These are phyloP conservation scores for Sarcodon aspratus DNA, from an alignment of 768 basidiomycete species.

Conservation along the genomic window DNA sequence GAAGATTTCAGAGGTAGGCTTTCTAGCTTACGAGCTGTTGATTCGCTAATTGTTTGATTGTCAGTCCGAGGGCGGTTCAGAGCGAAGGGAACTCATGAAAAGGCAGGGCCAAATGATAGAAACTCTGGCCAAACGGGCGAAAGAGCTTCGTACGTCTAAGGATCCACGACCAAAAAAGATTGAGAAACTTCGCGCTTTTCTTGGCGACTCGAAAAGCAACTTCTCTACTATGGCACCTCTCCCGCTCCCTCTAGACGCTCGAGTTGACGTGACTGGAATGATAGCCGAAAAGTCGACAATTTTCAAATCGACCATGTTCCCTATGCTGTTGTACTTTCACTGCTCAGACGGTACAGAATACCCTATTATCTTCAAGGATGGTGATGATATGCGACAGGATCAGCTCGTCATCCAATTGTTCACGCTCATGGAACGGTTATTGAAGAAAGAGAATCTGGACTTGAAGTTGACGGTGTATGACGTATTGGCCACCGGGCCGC, in stretches of 20 bases:
- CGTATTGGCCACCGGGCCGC: slow-evolving; percentile 83
- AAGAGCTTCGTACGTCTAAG: slow-evolving; percentile 81
- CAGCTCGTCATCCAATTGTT: slow-evolving; percentile 98
- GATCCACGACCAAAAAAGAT: slow-evolving; percentile 96
- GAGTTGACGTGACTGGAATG: slow-evolving; percentile 74
- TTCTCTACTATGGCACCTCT: slow-evolving; percentile 72
- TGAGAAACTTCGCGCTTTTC: slow-evolving; percentile 79
- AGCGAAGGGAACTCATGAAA: slow-evolving; percentile 80
- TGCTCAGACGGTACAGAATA: slow-evolving; percentile 78
- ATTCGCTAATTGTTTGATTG: neutral
- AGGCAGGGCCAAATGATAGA: slow-evolving; percentile 87
- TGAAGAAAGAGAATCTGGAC: slow-evolving; percentile 93
- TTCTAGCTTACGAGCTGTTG: neutral
- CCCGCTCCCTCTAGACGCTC: slow-evolving; percentile 87
- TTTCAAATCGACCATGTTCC: slow-evolving; percentile 95
- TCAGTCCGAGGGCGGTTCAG: slow-evolving; percentile 64
- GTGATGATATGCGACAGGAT: slow-evolving; percentile 97
- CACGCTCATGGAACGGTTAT: slow-evolving; percentile 90
- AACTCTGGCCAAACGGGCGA: slow-evolving; percentile 74
- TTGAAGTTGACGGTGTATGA: slow-evolving; percentile 85
- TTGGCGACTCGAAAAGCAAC: slow-evolving; percentile 78
- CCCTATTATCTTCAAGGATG: slow-evolving; percentile 97
- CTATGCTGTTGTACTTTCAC: slow-evolving; percentile 84
- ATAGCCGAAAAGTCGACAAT: slow-evolving; percentile 87
- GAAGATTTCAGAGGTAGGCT: slow-evolving; percentile 68